A percentile compares a stretch with the other conserved stretches of the same genome.
These are phyloP conservation scores for Passiflora organensis DNA, from an alignment of 345 rosid genomes.

Conservation along the genomic window DNA sequence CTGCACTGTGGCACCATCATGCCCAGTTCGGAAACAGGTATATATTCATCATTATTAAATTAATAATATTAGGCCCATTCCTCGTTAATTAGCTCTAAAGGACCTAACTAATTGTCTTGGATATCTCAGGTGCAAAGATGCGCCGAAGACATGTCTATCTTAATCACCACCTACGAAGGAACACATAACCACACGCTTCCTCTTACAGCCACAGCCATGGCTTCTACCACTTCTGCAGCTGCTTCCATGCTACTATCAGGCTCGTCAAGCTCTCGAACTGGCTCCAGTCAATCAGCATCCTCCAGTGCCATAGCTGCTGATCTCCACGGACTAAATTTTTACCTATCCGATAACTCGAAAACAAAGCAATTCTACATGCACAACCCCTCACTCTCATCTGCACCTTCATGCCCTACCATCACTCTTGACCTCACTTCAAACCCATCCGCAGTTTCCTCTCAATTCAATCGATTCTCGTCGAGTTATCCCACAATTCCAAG, in stretches of 20 bases:
- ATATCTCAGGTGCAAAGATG: conserved; percentile 80
- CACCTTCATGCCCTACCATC: conserved; percentile 59
- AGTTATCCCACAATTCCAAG: conserved; percentile 17
- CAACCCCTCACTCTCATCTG: conserved; percentile 41
- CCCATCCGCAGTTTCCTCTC: conserved; percentile 31
- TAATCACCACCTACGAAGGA: conserved; percentile 92
- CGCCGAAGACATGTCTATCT: conserved; percentile 72
- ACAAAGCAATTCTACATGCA: conserved; percentile 42
- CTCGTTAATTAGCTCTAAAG: background rate
- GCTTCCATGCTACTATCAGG: conserved; percentile 79
- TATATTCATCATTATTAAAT: background rate
- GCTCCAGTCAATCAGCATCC: background rate
- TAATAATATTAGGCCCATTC: too few species aligned
- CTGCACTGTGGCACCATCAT: conserved; percentile 71
- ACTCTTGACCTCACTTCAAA: conserved; percentile 76
- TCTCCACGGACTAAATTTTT: conserved; percentile 49
- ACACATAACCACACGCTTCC: conserved; percentile 91
- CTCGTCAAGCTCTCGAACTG: conserved; percentile 42
- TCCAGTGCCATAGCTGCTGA: conserved; percentile 16
- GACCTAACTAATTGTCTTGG: background rate
- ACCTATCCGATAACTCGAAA: conserved; percentile 40
- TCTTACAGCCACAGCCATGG: conserved; percentile 88
- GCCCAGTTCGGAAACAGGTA: conserved; percentile 96
- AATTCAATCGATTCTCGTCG: conserved; percentile 31
- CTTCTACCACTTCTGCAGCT: conserved; percentile 89